These are phyloP conservation scores for Orobanche coerulescens DNA, from an alignment of 257 asterid species.

Conservation along the genomic window DNA sequence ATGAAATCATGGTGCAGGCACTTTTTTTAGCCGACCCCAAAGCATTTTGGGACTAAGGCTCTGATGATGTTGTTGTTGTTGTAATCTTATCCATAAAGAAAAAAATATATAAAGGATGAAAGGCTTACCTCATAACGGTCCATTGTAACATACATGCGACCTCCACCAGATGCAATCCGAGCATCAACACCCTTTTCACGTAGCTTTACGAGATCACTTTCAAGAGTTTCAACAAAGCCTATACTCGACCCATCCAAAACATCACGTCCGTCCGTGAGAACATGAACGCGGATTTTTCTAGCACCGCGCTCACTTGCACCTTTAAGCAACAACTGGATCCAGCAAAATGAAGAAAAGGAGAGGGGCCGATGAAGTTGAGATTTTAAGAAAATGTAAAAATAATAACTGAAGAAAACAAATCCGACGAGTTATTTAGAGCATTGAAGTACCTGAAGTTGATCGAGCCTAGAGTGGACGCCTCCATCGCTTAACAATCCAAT, in stretches of 20 bases:
- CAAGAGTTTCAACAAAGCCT: slow-evolving; percentile 79
- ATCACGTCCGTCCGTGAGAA: slow-evolving; percentile 94
- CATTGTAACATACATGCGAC: slow-evolving; percentile 96
- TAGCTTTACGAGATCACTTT: slow-evolving; percentile 59
- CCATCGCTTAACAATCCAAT: slow-evolving; percentile 90
- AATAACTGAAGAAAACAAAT: neutral
- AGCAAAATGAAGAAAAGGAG: neutral
- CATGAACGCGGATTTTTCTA: slow-evolving; percentile 79
- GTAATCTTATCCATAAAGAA: neutral
- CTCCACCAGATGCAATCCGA: slow-evolving; percentile 91
- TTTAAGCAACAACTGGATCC: slow-evolving; percentile 69
- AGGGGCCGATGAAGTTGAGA: neutral
- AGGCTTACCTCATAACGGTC: slow-evolving; percentile 78
- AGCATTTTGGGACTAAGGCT: no score
- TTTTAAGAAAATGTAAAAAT: neutral
- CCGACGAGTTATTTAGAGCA: neutral
- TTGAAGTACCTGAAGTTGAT: slow-evolving; percentile 61
- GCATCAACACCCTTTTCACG: slow-evolving; percentile 87
- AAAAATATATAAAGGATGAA: no score
- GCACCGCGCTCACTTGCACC: slow-evolving; percentile 87
- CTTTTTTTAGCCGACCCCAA: no score
- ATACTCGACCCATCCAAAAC: slow-evolving; percentile 88
- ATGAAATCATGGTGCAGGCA: no score
- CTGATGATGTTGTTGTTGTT: no score
- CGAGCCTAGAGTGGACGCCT: slow-evolving; percentile 89